Evolutionary conservation across 75 land plant species (phyloP), one percentile per base, ranked within the genome.

Genomic region (Pinus taeda): DNA sequence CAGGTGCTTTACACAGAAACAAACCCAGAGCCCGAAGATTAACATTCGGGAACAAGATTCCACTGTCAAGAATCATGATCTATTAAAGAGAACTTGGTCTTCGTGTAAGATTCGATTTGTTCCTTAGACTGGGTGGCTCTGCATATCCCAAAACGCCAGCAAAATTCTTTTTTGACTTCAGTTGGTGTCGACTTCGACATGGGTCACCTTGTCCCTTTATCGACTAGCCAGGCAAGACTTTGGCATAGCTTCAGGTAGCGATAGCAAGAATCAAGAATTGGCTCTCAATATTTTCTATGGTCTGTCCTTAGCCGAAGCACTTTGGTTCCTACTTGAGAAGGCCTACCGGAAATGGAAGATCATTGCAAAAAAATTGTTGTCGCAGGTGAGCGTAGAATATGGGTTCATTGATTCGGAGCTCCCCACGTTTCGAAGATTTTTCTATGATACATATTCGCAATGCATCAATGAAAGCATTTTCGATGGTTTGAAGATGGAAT

Each of bases 381-480:
- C 84, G 18, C 15, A 75, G 30, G 98, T 95, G 55, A 88, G 76
- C 76, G 57, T 77, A 12, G 82, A 88, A 22, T 30, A 15, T 85
- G 66, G 82, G 81, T 59, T 75, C 83, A 14, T 75, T 86, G 36
- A 67, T 45, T 78, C 12, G 86, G 86, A 33, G 17, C 85, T 77
- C 83, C 59, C 67, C 81, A 22, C 76, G 82, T 18, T 58, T 58
- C 74, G 70, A 37, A 77, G 87, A n/a, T 94, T 94, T 81, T 92
- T 94, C 83, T 94, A 94, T 59, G 88, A 95, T 73, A 88, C 92
- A 12, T 95, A 90, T 60, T 84, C 92, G 3, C 84, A 42, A 72
- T 88, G 95, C 71, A 60, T 95, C 14, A 79, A 83, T 57, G 92
- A 87, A n/a, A 95, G 95, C 83, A 81, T 95, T 24, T 95, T 92